phyloP scores from a whole-genome alignment of 495 filamentous ascomycete species.

The Penicillium simplicissimum region DNA sequence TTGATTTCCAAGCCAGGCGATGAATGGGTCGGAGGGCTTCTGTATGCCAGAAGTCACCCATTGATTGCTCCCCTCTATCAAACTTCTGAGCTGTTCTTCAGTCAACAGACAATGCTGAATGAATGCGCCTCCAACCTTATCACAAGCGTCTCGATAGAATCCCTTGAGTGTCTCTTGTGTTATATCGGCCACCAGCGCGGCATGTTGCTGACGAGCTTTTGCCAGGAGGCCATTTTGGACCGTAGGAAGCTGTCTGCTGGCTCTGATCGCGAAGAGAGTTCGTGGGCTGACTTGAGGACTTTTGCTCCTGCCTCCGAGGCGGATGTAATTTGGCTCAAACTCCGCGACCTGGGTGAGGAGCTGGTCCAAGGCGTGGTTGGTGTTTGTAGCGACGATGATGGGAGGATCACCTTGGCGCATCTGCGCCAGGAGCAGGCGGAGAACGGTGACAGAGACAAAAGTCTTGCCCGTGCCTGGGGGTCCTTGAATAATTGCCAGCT shows the following conservation, averaged over 20 bases:
- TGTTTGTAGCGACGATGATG: slow-evolving; percentile 80
- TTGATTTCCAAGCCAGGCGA: slow-evolving; percentile 62
- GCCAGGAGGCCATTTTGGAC: slow-evolving; percentile 31
- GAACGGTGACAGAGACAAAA: slow-evolving; percentile 68
- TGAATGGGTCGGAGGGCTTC: slow-evolving; percentile 51
- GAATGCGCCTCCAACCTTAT: slow-evolving; percentile 34
- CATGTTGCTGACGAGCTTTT: slow-evolving; percentile 38
- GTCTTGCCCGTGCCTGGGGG: slow-evolving; percentile 94
- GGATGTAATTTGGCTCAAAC: slow-evolving; percentile 67
- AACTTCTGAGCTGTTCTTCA: slow-evolving; percentile 62
- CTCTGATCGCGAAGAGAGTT: slow-evolving; percentile 63
- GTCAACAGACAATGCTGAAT: slow-evolving; percentile 59
- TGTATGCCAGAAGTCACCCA: slow-evolving; percentile 47
- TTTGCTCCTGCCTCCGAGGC: slow-evolving; percentile 76
- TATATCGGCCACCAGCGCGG: background rate
- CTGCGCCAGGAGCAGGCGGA: slow-evolving; percentile 68
- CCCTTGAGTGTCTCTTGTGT: slow-evolving; percentile 33
- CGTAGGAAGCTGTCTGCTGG: background rate
- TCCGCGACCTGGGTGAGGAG: slow-evolving; percentile 65
- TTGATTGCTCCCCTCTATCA: slow-evolving; percentile 42
- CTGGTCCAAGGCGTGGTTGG: slow-evolving; percentile 93
- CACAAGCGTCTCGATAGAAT: slow-evolving; percentile 35
- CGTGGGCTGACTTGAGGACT: slow-evolving; percentile 65
- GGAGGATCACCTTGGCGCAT: slow-evolving; percentile 62
- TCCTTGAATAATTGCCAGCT: slow-evolving; percentile 80